Evolutionary conservation across 2,329 filamentous ascomycete genomes (phyloP).

Genomic region (Ampelomyces quisqualis): DNA sequence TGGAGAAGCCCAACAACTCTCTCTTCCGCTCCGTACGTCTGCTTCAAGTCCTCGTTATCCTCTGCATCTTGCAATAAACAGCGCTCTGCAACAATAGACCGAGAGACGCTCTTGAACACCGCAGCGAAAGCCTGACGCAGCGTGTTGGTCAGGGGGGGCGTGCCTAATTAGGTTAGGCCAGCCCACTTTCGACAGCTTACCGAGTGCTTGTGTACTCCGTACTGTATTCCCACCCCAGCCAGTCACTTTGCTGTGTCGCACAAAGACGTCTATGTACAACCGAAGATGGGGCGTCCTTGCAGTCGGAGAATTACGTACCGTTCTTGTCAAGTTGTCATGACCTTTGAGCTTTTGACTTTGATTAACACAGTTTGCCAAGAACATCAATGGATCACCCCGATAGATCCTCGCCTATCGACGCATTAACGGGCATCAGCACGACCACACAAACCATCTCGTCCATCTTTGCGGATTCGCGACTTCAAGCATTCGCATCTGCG

Average conservation of each 20-base stretch:
- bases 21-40: too few species aligned
- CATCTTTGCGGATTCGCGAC: neutral
- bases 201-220: too few species aligned
- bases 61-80: too few species aligned
- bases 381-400: neutral
- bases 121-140: too few species aligned
- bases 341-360: neutral
- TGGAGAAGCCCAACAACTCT: too few species aligned
- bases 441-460: neutral
- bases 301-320: slow-evolving; percentile 2
- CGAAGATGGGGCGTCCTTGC: slow-evolving; percentile 2
- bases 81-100: too few species aligned
- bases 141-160: too few species aligned
- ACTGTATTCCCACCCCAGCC: neutral
- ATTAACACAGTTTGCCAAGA: neutral
- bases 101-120: too few species aligned
- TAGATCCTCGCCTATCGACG: neutral
- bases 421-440: neutral
- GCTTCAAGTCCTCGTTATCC: too few species aligned
- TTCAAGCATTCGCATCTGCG: neutral
- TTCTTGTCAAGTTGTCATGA: neutral
- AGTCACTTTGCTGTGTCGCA: neutral
- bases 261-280: neutral
- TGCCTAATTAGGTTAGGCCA: too few species aligned
- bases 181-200: too few species aligned